Conservation (phyloP, 208 protist species). For the Phytomonas sp. region DNA sequence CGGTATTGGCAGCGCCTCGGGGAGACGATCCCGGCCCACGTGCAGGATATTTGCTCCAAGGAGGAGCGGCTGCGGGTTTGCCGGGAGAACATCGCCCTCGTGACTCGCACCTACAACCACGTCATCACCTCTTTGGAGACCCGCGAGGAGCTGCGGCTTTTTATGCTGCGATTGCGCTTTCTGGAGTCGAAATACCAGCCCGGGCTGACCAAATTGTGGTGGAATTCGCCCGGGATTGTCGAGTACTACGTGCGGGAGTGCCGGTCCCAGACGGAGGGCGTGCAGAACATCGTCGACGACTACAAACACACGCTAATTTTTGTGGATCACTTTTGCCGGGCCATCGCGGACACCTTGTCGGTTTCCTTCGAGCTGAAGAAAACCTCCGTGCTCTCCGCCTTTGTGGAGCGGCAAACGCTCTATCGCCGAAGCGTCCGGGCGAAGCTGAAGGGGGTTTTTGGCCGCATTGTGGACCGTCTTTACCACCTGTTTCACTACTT, state of each 20-base stretch:
- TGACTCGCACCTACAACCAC: conserved; percentile 93
- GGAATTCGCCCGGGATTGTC: conserved; percentile 91
- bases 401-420: conserved; percentile 74
- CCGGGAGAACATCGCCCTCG: conserved; percentile 92
- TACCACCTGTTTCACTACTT: conserved; percentile 87
- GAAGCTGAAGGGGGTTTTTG: conserved; percentile 76
- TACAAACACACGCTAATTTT: conserved; percentile 89
- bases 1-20: conserved; percentile 90
- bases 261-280: conserved; percentile 68
- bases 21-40: conserved; percentile 76
- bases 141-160: conserved; percentile 90
- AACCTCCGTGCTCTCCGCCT: conserved; percentile 85
- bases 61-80: conserved; percentile 92
- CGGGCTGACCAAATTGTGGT: conserved; percentile 91
- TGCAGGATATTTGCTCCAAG: conserved; percentile 82
- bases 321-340: conserved; percentile 85
- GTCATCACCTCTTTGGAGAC: conserved; percentile 82
- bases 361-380: conserved; percentile 93
- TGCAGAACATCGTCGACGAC: conserved; percentile 88
- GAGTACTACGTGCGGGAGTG: conserved; percentile 95
- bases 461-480: conserved; percentile 78
- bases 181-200: conserved; percentile 90
- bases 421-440: conserved; percentile 70
- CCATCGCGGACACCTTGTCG: conserved; percentile 88
- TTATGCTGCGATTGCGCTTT: conserved; percentile 86